Conservation (phyloP, 23 red algal species). For the Chondrus crispus region DNA sequence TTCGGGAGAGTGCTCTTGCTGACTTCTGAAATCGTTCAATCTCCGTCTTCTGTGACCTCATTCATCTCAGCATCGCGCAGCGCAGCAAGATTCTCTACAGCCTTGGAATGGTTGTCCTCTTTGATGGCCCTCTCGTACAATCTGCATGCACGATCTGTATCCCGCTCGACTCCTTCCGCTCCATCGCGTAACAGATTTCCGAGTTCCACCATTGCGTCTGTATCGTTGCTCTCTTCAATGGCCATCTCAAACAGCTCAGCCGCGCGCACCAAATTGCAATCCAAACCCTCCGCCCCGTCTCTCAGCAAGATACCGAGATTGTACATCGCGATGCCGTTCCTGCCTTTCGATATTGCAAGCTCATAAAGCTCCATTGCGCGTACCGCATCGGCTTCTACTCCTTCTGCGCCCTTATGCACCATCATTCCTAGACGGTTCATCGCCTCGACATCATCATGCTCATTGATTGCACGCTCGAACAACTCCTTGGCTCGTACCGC, state of each 20-base stretch:
- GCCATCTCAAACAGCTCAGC: not conserved
- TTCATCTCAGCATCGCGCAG: too few relatives aligned
- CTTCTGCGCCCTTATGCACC: not conserved
- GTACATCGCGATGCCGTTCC: not conserved
- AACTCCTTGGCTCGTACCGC: not conserved
- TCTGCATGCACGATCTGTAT: not conserved
- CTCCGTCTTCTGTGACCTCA: too few relatives aligned
- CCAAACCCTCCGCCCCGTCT: not conserved
- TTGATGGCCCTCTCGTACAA: not conserved
- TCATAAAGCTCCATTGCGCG: not conserved
- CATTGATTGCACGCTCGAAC: not conserved
- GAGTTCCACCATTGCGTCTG: slow-evolving; percentile 15
- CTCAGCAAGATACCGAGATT: not conserved
- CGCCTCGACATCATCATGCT: not conserved
- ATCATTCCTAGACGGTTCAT: not conserved
- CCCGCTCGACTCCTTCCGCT: slow-evolving; percentile 1
- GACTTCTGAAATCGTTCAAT: too few relatives aligned
- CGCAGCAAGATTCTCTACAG: too few relatives aligned
- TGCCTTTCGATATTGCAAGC: not conserved
- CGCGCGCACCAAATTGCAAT: not conserved
- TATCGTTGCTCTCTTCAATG: not conserved
- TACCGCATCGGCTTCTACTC: not conserved
- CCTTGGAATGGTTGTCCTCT: too few relatives aligned
- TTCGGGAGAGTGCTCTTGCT: too few relatives aligned
- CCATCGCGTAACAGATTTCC: not conserved